Evolutionary conservation across 176 grass and related monocot genomes (phyloP).

Genomic region (Lolium rigidum): DNA sequence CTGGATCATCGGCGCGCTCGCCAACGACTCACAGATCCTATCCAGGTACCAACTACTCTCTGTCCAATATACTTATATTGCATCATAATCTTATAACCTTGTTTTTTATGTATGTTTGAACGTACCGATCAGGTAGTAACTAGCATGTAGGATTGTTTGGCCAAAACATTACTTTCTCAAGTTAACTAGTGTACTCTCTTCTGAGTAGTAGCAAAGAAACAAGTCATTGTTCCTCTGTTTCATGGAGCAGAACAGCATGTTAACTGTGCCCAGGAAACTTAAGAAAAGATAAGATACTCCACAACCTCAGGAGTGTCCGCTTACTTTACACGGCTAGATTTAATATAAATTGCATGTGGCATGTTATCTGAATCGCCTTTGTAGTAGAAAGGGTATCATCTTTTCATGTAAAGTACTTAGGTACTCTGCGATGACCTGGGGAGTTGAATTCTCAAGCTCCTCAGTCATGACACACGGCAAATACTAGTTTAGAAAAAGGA

Average conservation of each 20-base stretch:
- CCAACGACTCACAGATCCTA: too few relatives aligned
- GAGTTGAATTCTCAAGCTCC: not conserved
- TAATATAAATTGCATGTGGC: not conserved
- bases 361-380: not conserved
- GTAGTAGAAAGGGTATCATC: not conserved
- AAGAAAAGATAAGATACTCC: not conserved
- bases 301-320: not conserved
- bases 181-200: too few relatives aligned
- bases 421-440: not conserved
- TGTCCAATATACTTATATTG: too few relatives aligned
- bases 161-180: too few relatives aligned
- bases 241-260: not conserved
- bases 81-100: too few relatives aligned
- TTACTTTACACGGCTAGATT: not conserved
- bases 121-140: too few relatives aligned
- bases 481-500: not conserved
- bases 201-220: too few relatives aligned
- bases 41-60: too few relatives aligned
- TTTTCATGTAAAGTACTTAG: constrained; percentile 3
- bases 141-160: too few relatives aligned
- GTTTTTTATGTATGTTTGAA: too few relatives aligned
- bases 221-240: too few relatives aligned
- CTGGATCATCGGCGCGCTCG: constrained; percentile 75
- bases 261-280: not conserved
- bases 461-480: not conserved